A percentile compares a stretch with the other conserved stretches of the same genome.
Evolutionary conservation across 73 alveolate genomes (phyloP).

Genomic region (Paramecium biaurelia): DNA sequence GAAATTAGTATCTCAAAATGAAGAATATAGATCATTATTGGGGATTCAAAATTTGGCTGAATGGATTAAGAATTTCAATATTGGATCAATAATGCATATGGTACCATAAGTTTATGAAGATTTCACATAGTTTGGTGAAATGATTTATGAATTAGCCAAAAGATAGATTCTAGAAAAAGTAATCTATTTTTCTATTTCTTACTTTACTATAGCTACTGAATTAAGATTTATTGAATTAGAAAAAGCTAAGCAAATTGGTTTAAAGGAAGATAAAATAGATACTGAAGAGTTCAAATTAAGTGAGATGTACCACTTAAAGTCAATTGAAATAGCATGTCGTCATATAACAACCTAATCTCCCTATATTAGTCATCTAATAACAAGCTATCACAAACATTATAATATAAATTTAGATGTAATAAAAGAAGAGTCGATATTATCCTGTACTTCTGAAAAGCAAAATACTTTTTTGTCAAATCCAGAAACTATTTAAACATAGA

Average conservation of each 20-base stretch:
- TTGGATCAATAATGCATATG: conserved; percentile 65
- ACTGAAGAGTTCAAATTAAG: conserved; percentile 59
- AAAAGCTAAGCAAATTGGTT: conserved; percentile 6
- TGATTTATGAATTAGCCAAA: conserved; percentile 58
- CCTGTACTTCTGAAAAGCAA: neutral
- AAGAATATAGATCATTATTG: conserved; percentile 50
- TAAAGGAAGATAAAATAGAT: neutral
- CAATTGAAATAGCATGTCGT: conserved; percentile 61
- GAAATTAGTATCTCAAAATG: conserved; percentile 34
- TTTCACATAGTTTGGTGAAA: conserved; percentile 40
- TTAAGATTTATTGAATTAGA: conserved; percentile 58
- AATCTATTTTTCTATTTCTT: conserved; percentile 52
- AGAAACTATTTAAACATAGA: neutral
- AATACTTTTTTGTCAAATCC: neutral
- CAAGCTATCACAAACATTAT: conserved; percentile 59
- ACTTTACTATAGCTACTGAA: conserved; percentile 65
- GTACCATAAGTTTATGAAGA: conserved; percentile 39
- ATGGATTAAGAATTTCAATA: conserved; percentile 55
- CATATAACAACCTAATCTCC: conserved; percentile 50
- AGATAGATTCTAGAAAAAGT: conserved; percentile 50
- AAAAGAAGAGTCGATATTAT: conserved; percentile 13
- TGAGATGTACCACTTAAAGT: conserved; percentile 42
- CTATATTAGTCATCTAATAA: conserved; percentile 51
- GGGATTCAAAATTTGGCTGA: conserved; percentile 54
- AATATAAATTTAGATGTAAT: conserved; percentile 48